These are phyloP conservation scores for Saturnispora diversa DNA, from an alignment of 805 yeast genomes.

Conservation along the genomic window DNA sequence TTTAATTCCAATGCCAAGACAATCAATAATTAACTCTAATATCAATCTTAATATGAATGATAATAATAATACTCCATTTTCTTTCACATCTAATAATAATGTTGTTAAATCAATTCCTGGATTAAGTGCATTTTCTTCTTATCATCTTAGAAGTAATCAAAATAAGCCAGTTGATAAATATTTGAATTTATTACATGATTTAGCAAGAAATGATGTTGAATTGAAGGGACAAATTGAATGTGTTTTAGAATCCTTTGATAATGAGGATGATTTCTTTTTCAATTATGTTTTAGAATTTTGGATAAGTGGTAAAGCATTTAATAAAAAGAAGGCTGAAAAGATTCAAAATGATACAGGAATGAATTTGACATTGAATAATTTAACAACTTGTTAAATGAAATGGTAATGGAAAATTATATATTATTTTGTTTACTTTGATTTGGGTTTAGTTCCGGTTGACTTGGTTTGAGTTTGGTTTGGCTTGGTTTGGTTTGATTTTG, in stretches of 20 bases:
- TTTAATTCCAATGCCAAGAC: slow-evolving; percentile 11
- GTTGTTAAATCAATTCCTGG: slow-evolving; percentile 16
- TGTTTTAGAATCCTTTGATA: slow-evolving; percentile 25
- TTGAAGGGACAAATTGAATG: slow-evolving; percentile 22
- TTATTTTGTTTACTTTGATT: not conserved
- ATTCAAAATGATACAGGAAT: slow-evolving; percentile 14
- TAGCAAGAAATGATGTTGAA: slow-evolving; percentile 30
- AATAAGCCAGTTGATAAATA: slow-evolving; percentile 25
- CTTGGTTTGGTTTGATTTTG: too few species aligned
- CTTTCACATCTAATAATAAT: slow-evolving; percentile 15
- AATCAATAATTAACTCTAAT: slow-evolving; percentile 5
- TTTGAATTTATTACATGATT: slow-evolving; percentile 20
- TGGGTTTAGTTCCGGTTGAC: not conserved
- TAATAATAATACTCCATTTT: slow-evolving; percentile 9
- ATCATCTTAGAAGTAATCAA: slow-evolving; percentile 5
- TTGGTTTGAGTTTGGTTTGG: not conserved
- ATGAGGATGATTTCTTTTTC: slow-evolving; percentile 29
- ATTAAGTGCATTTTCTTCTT: slow-evolving; percentile 12
- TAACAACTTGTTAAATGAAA: not conserved
- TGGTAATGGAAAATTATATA: not conserved
- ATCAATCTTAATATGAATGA: not conserved
- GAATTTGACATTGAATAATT: slow-evolving; percentile 2
- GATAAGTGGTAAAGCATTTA: slow-evolving; percentile 28
- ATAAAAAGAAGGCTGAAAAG: slow-evolving; percentile 22
- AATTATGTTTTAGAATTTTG: slow-evolving; percentile 29